These are phyloP conservation scores for Carex arenaria DNA, from an alignment of 202 grass and related monocot genomes.

Conservation along the genomic window DNA sequence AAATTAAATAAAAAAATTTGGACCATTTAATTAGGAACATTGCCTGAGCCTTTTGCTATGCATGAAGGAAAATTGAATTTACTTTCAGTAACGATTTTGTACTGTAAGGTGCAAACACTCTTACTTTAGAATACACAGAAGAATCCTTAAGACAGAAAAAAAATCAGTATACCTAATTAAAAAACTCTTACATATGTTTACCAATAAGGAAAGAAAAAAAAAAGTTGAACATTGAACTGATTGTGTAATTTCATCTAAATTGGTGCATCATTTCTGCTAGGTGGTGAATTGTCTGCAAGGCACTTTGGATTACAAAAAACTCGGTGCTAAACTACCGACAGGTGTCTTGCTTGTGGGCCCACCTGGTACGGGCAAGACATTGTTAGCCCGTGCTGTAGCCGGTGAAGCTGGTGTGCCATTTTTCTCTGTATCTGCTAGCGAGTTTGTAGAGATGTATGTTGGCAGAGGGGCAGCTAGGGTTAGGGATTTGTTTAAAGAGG, in stretches of 20 bases:
- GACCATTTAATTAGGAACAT: background rate
- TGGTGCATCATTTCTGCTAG: slow-evolving; percentile 25
- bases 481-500: slow-evolving; percentile 94
- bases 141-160: background rate
- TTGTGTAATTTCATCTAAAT: background rate
- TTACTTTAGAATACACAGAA: background rate
- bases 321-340: slow-evolving; percentile 87
- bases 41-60: background rate
- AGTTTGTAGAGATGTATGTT: slow-evolving; percentile 95
- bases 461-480: slow-evolving; percentile 87
- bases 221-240: slow-evolving; percentile 26
- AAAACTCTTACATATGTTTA: background rate
- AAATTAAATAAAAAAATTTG: background rate
- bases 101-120: background rate
- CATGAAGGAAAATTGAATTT: no score
- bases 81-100: no score
- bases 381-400: slow-evolving; percentile 84
- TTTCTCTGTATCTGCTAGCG: slow-evolving; percentile 92
- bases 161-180: background rate
- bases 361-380: slow-evolving; percentile 89
- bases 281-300: slow-evolving; percentile 85
- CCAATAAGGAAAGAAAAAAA: background rate
- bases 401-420: slow-evolving; percentile 91
- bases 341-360: slow-evolving; percentile 90
- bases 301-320: slow-evolving; percentile 84